phyloP scores from a whole-genome alignment of 2,329 filamentous ascomycete species.

The Colletotrichum liriopes region DNA sequence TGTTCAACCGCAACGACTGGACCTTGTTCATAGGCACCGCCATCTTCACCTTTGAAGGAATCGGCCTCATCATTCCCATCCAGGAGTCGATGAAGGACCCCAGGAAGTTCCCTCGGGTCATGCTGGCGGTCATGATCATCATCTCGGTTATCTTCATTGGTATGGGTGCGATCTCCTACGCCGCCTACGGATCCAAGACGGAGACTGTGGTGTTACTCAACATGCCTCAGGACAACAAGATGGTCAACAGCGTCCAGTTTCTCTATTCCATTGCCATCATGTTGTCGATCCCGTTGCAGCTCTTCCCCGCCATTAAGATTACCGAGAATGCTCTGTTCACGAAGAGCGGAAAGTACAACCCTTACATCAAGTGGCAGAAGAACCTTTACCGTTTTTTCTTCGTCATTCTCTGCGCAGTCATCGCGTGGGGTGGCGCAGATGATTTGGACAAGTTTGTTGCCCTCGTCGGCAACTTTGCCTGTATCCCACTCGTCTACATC shows the following conservation, averaged over 20 bases:
- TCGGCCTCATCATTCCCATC: conserved; percentile 83
- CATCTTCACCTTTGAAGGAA: conserved; percentile 88
- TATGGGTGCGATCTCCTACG: conserved; percentile 95
- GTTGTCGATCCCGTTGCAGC: conserved; percentile 93
- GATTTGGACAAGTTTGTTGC: conserved; percentile 89
- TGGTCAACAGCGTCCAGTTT: conserved; percentile 96
- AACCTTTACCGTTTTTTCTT: conserved; percentile 96
- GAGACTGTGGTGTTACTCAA: conserved; percentile 98
- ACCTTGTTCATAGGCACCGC: conserved; percentile 98
- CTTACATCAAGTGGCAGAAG: conserved; percentile 99
- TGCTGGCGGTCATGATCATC: conserved; percentile 93
- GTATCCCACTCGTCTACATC: conserved; percentile 85
- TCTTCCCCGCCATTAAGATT: conserved; percentile 98
- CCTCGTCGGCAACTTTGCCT: conserved; percentile 81
- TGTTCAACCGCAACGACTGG: conserved; percentile 94
- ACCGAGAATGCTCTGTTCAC: conserved; percentile 96
- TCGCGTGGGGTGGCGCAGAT: conserved; percentile 93
- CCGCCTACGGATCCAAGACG: conserved; percentile 93
- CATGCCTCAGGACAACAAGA: conserved; percentile 93
- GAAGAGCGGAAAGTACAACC: conserved; percentile 96
- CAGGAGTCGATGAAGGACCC: conserved; percentile 88
- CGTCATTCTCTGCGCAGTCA: conserved; percentile 86
- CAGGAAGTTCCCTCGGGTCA: conserved; percentile 89
- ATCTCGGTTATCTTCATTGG: conserved; percentile 92
- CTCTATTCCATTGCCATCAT: conserved; percentile 98